These are phyloP conservation scores for Geranium rotundifolium DNA, from an alignment of 345 rosid genomes.

Conservation along the genomic window DNA sequence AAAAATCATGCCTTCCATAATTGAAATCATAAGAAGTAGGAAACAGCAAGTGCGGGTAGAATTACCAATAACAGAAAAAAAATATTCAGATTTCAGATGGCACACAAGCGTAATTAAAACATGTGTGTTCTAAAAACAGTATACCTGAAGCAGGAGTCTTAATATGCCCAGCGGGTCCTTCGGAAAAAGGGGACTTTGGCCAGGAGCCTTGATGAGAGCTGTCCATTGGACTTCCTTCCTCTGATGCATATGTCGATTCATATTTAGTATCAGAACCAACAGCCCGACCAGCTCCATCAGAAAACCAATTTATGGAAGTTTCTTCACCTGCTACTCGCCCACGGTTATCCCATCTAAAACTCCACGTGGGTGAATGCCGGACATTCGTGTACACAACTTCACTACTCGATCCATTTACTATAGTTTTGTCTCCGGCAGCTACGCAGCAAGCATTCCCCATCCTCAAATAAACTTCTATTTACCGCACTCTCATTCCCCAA, in stretches of 20 bases:
- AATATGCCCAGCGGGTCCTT: constrained; percentile 19
- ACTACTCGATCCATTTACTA: constrained; percentile 44
- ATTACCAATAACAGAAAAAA: background rate
- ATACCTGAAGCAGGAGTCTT: constrained; percentile 69
- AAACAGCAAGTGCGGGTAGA: too few relatives aligned
- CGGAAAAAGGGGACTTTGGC: constrained; percentile 68
- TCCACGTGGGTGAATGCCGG: constrained; percentile 80
- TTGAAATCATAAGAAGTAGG: too few relatives aligned
- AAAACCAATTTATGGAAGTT: constrained; percentile 52
- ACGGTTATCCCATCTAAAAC: constrained; percentile 87
- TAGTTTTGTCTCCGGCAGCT: constrained; percentile 84
- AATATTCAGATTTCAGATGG: background rate
- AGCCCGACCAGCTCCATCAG: constrained; percentile 45
- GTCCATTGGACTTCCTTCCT: constrained; percentile 54
- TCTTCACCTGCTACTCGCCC: constrained; percentile 97
- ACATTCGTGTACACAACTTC: constrained; percentile 52
- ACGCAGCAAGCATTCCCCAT: constrained; percentile 98
- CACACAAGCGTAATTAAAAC: background rate
- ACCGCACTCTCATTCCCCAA: too few relatives aligned
- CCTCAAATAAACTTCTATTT: constrained; percentile 2
- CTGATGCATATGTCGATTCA: constrained; percentile 51
- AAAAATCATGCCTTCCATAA: too few relatives aligned
- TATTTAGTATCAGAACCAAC: constrained; percentile 45
- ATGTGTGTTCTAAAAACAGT: background rate
- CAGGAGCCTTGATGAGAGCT: constrained; percentile 36